phyloP scores from a whole-genome alignment of 176 grass and related monocot genomes.

The Triticum monococcum region DNA sequence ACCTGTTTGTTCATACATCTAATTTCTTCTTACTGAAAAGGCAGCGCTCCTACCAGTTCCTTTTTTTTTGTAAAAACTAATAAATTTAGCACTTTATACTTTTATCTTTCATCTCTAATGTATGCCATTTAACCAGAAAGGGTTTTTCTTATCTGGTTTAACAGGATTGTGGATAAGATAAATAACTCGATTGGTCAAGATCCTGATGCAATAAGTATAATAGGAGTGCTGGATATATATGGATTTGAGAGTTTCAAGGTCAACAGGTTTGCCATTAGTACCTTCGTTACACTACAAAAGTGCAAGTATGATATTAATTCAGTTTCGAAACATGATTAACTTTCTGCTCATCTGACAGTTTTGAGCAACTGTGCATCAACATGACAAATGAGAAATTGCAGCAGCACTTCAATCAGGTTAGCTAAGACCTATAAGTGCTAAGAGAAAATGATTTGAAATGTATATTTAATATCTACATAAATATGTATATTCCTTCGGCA shows the following conservation, averaged over 20 bases:
- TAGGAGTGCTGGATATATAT: conserved; percentile 98
- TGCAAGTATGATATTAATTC: neutral
- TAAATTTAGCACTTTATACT: neutral
- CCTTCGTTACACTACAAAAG: conserved; percentile 6
- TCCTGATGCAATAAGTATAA: conserved; percentile 72
- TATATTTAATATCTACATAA: conserved; percentile 7
- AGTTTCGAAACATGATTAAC: neutral
- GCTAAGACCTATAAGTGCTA: neutral
- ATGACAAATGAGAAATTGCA: conserved; percentile 97
- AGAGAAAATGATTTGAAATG: neutral
- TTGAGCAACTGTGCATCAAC: conserved; percentile 94
- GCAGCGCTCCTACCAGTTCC: neutral
- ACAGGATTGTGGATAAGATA: conserved; percentile 95
- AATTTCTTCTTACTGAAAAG: too few species aligned
- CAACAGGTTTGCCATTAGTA: conserved; percentile 63
- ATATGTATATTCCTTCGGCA: conserved; percentile 34
- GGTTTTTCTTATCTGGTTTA: conserved; percentile 26
- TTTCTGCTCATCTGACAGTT: conserved; percentile 59
- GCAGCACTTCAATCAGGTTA: conserved; percentile 91
- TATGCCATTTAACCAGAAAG: conserved; percentile 11
- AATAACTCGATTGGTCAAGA: conserved; percentile 96
- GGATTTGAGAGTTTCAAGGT: conserved; percentile 97
- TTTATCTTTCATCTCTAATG: neutral
- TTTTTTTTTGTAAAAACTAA: neutral
- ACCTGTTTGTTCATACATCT: too few species aligned